phyloP scores from a whole-genome alignment of 257 asterid genomes.

The Penstemon barbatus region DNA sequence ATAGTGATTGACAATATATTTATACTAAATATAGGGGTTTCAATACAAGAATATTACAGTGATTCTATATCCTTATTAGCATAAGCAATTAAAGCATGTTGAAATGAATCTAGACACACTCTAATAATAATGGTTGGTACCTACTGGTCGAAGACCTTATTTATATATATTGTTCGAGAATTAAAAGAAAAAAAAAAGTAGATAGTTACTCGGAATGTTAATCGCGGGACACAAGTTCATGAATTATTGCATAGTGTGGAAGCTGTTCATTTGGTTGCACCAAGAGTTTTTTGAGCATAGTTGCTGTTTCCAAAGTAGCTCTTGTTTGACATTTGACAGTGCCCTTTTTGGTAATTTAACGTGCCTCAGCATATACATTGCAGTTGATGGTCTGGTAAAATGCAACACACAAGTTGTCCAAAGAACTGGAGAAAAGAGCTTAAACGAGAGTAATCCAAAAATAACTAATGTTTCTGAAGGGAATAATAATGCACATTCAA shows the following conservation, averaged over 20 bases:
- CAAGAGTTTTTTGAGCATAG: not conserved
- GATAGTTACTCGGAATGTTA: conserved; percentile 1
- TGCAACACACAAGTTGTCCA: conserved; percentile 60
- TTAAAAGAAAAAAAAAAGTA: not conserved
- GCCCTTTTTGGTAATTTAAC: conserved; percentile 14
- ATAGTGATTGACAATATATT: too few relatives aligned
- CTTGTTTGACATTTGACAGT: conserved; percentile 20
- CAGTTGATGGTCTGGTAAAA: conserved; percentile 88
- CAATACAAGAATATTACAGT: too few relatives aligned
- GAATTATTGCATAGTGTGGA: not conserved
- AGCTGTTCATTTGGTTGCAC: conserved; percentile 1
- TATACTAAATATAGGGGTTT: too few relatives aligned
- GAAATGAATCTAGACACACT: too few relatives aligned
- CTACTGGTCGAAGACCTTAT: not conserved
- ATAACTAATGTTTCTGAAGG: conserved; percentile 51
- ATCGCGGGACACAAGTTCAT: not conserved
- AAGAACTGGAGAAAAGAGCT: conserved; percentile 34
- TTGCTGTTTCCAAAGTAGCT: too few relatives aligned
- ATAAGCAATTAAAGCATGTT: too few relatives aligned
- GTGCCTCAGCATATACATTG: conserved; percentile 24
- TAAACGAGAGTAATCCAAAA: conserved; percentile 46
- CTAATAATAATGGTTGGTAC: too few relatives aligned
- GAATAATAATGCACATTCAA: conserved; percentile 36
- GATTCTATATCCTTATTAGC: too few relatives aligned
- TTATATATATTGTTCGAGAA: not conserved